Percentiles rank a stretch among this genome's conserved stretches.
phyloP scores from a whole-genome alignment of 345 rosid species.

The Arabis alpina region DNA sequence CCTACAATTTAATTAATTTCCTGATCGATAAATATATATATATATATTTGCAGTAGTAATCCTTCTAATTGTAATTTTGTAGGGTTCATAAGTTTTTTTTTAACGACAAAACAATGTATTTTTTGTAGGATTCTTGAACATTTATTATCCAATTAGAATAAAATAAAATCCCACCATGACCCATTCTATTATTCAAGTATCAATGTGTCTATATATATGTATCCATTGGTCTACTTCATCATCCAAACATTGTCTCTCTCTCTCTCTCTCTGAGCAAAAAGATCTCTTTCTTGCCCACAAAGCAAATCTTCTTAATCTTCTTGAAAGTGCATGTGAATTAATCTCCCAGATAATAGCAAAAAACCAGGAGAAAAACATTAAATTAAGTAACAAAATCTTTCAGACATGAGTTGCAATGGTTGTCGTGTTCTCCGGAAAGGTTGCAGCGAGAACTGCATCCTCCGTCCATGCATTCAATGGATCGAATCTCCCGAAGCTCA shows the following conservation, averaged over 20 bases:
- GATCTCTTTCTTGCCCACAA: slow-evolving; percentile 29
- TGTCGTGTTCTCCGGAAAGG: slow-evolving; percentile 88
- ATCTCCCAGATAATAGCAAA: slow-evolving; percentile 24
- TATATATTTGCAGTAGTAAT: not conserved
- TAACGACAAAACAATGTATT: too few species aligned
- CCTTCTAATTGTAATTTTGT: slow-evolving; percentile 10
- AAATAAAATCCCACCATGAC: slow-evolving; percentile 23
- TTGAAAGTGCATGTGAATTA: not conserved
- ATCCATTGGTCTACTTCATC: slow-evolving; percentile 9
- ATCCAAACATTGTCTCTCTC: slow-evolving; percentile 34
- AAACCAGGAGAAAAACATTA: not conserved
- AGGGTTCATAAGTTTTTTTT: too few species aligned
- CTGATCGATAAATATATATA: not conserved
- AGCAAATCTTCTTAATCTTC: slow-evolving; percentile 21
- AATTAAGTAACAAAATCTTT: not conserved
- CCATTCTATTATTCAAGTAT: slow-evolving; percentile 32
- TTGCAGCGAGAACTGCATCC: slow-evolving; percentile 76
- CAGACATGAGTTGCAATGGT: slow-evolving; percentile 82
- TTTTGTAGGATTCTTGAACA: slow-evolving; percentile 10
- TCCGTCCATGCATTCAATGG: slow-evolving; percentile 70
- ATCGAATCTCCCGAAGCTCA: slow-evolving; percentile 68
- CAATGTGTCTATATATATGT: slow-evolving; percentile 10
- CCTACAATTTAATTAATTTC: not conserved
- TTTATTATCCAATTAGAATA: slow-evolving; percentile 24
- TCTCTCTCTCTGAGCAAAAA: slow-evolving; percentile 3